A percentile compares a stretch with the other conserved stretches of the same genome.
Evolutionary conservation across 208 protist genomes (phyloP).

Genomic region (Wallacemonas rigidus): DNA sequence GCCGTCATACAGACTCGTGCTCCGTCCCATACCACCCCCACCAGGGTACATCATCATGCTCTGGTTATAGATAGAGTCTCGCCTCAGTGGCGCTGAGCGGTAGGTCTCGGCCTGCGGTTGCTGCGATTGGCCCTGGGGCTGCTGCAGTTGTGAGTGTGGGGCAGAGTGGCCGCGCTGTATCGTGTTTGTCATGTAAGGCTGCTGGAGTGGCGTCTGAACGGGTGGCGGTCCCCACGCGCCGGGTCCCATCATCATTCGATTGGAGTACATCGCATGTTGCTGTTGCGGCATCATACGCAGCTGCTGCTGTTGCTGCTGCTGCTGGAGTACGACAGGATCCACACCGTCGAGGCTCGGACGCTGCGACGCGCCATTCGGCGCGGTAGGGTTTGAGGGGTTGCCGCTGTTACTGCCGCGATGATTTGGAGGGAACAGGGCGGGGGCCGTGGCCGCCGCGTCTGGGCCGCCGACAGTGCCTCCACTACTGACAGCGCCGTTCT

Average conservation of each 20-base stretch:
- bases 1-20: neutral
- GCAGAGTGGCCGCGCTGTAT: neutral
- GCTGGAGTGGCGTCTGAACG: neutral
- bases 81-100: neutral
- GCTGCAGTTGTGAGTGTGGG: neutral
- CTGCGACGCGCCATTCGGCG: neutral
- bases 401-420: slow-evolving; percentile 2
- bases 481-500: neutral
- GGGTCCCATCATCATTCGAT: slow-evolving; percentile 15
- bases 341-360: neutral
- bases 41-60: neutral
- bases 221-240: neutral
- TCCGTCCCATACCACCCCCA: neutral
- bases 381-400: neutral
- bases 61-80: slow-evolving; percentile 9
- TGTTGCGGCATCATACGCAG: slow-evolving; percentile 11
- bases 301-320: slow-evolving; percentile 19
- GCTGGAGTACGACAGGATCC: neutral
- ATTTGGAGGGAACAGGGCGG: neutral
- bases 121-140: slow-evolving; percentile 1
- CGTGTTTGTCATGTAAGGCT: neutral
- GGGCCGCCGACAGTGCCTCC: neutral
- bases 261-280: slow-evolving; percentile 13
- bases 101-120: neutral
- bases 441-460: neutral